Evolutionary conservation across 257 asterid species (phyloP).

Genomic region (Primulina eburnea): DNA sequence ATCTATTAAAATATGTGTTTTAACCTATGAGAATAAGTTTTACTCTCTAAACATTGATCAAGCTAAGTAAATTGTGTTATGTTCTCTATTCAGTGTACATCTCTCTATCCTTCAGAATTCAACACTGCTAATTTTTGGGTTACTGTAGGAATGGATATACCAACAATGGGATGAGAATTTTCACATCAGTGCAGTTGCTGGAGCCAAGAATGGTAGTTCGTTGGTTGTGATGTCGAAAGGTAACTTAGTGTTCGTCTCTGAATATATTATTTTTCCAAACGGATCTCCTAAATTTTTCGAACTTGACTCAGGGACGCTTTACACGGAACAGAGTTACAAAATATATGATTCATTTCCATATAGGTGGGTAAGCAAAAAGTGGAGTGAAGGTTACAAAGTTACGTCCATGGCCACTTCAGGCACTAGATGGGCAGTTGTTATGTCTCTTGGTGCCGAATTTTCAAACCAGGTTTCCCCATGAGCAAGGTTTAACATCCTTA

Average conservation of each 20-base stretch:
- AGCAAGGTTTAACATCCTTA: too few relatives aligned
- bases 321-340: conserved; percentile 40
- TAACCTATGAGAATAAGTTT: too few relatives aligned
- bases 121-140: too few relatives aligned
- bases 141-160: conserved; percentile 44
- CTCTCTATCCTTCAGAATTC: too few relatives aligned
- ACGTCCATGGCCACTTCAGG: conserved; percentile 50
- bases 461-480: conserved; percentile 35
- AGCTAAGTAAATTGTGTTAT: too few relatives aligned
- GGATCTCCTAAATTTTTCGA: neutral
- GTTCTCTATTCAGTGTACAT: too few relatives aligned
- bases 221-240: conserved; percentile 51
- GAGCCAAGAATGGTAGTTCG: conserved; percentile 45
- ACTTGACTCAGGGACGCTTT: conserved; percentile 34
- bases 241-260: conserved; percentile 12
- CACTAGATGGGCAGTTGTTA: conserved; percentile 44
- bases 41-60: too few relatives aligned
- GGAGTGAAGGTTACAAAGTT: conserved; percentile 45
- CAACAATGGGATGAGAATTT: conserved; percentile 45
- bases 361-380: conserved; percentile 44
- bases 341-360: conserved; percentile 44
- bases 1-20: too few relatives aligned
- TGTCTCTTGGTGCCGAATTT: conserved; percentile 49
- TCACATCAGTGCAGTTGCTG: conserved; percentile 48
- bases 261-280: neutral